Base-by-base conservation (phyloP, 345 rosid species). In the Melastoma malabathricum region DNA sequence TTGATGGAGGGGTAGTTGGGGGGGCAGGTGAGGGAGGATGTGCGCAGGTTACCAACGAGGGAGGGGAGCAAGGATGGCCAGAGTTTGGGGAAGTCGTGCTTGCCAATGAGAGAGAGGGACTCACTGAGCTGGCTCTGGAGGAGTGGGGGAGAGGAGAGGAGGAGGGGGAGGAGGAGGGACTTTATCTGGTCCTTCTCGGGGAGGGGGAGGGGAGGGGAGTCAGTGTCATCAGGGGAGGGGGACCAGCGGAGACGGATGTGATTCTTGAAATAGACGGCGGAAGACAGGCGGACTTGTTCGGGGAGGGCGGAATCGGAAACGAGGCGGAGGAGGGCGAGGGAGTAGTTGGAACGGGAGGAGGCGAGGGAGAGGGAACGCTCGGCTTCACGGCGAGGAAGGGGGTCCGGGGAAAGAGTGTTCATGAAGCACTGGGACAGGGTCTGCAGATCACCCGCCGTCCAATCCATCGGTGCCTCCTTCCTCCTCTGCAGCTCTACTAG, bases 101-200 rank as follows among this genome's bases (percentile, higher is more conserved):
- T 79, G 18, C 97, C 86, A 12, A 93, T 88, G 50, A 88, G 71
- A 18, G 95, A 80, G 23, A 93, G 77, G 67, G 97, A 86, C 67
- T 93, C 95, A 44, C 90, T 81, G 48, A 88, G 78, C 81, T 93
- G 99, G 57, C 94, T 83, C 74, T 92, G 97, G 62, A 93, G 83
- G 6, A 79, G 82, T 7, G 90, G 73, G 8, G 92, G 54, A 22
- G 95, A 57, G 23, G 95, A 75, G 6, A 92, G 82, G 94, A 90
- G 86, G 38, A 90, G 89, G 5, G 79, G 64, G 8, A 90, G 94
- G 64, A 90, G 86, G 18, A 85, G 72, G 52, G 72, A 52, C 73
- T 87, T 88, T 76, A 93, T 83, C 57, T 79, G 90, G 50, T 73
- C 79, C 80, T 93, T 93, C 71, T 88, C 99, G 13, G 81, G 39